Conservation (phyloP, 1,284 basidiomycete genomes). For the Amylostereum chailletii region DNA sequence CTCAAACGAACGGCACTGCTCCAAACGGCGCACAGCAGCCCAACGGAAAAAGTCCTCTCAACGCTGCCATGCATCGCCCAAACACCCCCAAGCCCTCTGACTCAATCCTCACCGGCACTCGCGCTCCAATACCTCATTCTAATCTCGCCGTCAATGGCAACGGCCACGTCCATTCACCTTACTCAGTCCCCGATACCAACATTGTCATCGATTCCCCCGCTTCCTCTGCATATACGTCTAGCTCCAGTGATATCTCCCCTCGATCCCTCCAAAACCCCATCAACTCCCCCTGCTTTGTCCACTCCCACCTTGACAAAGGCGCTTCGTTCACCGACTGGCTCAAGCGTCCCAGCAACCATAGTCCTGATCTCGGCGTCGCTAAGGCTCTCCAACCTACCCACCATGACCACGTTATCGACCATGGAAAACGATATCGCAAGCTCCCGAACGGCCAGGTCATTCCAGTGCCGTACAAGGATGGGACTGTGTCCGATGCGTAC, state of each 20-base stretch:
- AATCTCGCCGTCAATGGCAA: neutral
- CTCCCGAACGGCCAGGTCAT: constrained; percentile 11
- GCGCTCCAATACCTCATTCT: neutral
- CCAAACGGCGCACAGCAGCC: constrained; percentile 4
- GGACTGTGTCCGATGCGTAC: constrained; percentile 13
- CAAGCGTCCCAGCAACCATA: constrained; percentile 30
- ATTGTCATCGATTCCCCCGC: constrained; percentile 19
- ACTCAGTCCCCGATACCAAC: too few relatives aligned
- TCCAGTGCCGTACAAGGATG: constrained; percentile 14
- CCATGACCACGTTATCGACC: constrained; percentile 12
- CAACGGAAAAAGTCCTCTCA: neutral
- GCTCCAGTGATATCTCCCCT: constrained; percentile 11
- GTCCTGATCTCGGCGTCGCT: constrained; percentile 37
- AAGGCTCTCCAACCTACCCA: constrained; percentile 34
- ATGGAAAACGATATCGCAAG: constrained; percentile 10
- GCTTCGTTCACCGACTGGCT: constrained; percentile 68
- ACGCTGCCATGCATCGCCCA: neutral
- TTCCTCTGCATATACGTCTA: constrained; percentile 10
- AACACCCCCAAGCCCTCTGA: neutral
- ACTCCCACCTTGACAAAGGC: constrained; percentile 75
- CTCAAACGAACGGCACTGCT: constrained; percentile 14
- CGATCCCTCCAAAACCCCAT: constrained; percentile 22
- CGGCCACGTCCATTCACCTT: too few relatives aligned
- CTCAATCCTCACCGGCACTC: neutral
- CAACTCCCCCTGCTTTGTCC: constrained; percentile 78